Evolutionary conservation across 2,329 filamentous ascomycete species (phyloP).

Genomic region (Aspergillus hiratsukae): DNA sequence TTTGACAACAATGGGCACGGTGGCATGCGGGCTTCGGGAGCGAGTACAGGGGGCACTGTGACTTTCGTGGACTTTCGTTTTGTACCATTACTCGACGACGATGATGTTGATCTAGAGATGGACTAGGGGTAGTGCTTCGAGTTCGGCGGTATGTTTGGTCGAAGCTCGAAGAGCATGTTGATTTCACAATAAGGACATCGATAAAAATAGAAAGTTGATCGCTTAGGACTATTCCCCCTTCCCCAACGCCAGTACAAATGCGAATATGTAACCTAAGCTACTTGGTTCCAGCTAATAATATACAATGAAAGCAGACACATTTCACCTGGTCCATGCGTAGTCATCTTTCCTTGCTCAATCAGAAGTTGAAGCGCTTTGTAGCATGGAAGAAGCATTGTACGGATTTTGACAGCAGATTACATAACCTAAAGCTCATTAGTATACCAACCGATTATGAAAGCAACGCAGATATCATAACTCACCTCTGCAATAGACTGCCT

Average conservation of each 20-base stretch:
- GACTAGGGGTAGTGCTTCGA: not conserved
- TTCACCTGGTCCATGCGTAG: not conserved
- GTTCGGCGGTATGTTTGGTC: not conserved
- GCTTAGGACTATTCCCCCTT: not conserved
- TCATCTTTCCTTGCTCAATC: not conserved
- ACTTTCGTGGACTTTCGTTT: conserved; percentile 47
- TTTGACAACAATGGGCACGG: conserved; percentile 56
- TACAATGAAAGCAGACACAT: not conserved
- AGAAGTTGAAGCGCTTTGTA: not conserved
- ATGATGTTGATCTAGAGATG: conserved; percentile 14
- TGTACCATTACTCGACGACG: conserved; percentile 42
- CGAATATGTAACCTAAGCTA: not conserved
- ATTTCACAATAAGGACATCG: not conserved
- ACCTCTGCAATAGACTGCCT: conserved; percentile 53
- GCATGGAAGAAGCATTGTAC: not conserved
- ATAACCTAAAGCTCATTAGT: not conserved
- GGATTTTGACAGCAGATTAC: not conserved
- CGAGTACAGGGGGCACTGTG: conserved; percentile 26
- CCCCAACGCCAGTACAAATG: not conserved
- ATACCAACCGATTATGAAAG: not conserved
- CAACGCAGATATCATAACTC: conserved; percentile 10
- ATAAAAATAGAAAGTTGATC: not conserved
- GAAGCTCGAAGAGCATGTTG: not conserved
- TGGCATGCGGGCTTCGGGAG: conserved; percentile 15
- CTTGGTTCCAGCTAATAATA: not conserved